Evolutionary conservation across 345 rosid genomes (phyloP).

Genomic region (Hibiscus trionum): DNA sequence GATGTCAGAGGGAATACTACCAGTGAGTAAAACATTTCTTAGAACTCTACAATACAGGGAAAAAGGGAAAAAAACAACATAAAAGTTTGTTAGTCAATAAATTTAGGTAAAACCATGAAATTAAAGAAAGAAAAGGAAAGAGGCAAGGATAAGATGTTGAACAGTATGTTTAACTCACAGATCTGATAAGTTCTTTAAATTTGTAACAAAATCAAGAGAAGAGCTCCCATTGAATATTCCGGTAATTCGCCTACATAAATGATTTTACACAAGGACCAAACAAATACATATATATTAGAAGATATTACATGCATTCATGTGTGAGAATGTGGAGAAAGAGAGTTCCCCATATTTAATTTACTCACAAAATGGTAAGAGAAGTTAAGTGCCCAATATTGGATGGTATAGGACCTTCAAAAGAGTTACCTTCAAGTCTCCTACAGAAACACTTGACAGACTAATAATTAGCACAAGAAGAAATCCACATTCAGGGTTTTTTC

Average conservation of each 20-base stretch:
- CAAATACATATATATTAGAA: not conserved
- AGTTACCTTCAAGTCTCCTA: slow-evolving; percentile 31
- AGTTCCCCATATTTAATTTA: not conserved
- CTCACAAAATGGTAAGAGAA: slow-evolving; percentile 28
- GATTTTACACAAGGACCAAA: not conserved
- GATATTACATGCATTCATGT: not conserved
- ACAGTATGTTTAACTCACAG: slow-evolving; percentile 27
- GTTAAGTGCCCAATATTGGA: slow-evolving; percentile 27
- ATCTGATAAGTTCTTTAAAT: slow-evolving; percentile 24
- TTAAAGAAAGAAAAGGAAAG: no score
- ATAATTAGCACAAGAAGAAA: not conserved
- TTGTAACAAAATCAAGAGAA: slow-evolving; percentile 31
- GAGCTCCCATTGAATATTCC: slow-evolving; percentile 32
- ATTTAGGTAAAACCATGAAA: not conserved
- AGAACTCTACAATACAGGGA: slow-evolving; percentile 5
- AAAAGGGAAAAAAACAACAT: not conserved
- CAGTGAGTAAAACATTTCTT: slow-evolving; percentile 26
- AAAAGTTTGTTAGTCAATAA: not conserved
- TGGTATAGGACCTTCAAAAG: slow-evolving; percentile 42
- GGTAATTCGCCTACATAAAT: slow-evolving; percentile 27
- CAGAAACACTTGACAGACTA: not conserved
- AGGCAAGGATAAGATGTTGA: not conserved
- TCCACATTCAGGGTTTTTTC: no score
- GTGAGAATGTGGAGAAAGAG: not conserved
- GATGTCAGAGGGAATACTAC: not conserved